Evolutionary conservation across 352 stramenopile genomes (phyloP), one percentile per base, ranked within the genome.

Genomic region (Pythium dissotocum): DNA sequence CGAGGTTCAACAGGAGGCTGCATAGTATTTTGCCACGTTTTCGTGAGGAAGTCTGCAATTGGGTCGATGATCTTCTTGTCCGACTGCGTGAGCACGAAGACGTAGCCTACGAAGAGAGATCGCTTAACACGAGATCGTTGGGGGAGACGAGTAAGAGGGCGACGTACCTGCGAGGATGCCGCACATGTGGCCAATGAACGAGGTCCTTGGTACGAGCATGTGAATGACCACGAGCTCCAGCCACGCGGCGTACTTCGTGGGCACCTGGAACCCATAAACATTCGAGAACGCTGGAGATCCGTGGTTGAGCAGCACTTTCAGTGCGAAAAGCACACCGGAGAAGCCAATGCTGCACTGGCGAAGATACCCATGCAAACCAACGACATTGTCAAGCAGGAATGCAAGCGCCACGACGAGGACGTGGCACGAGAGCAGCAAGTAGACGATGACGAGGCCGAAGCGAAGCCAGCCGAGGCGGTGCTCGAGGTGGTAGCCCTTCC

Each of bases 191-290:
- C 87, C 89, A 28, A 97, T 67, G 46, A 98, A 85, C 10, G 90
- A 95, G 13, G 90, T 75, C 51, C 89, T 80, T 1, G 87, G 90
- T 1, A 96, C 86, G 21, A 97, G 65, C 18, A 93, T 36, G 54
- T 95, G 90, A 4, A 95, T 95, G 30, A 95, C 58, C 14, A 94
- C 63, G 14, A 98, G 74, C 70, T 98, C 91, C 2, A 96, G 75
- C 90, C 91, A 97, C 24, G 91, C 79, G 6, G 82, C 88, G 51
- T 97, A 97, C 56, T 95, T 94, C 2, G 89, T 94, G 7, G 89
- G 88, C 14, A 98, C 76, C 24, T 73, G 71, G 40, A 97, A 87
- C 28, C 77, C 85, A 67, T 92, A 85, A 0, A 96, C 63, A 1
- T 66, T 78, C 9, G 85, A 82, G 18, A 84, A 85, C 5, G 76